Conservation (phyloP, 192 early-diverging fungal species). For the Coemansia sp. region DNA sequence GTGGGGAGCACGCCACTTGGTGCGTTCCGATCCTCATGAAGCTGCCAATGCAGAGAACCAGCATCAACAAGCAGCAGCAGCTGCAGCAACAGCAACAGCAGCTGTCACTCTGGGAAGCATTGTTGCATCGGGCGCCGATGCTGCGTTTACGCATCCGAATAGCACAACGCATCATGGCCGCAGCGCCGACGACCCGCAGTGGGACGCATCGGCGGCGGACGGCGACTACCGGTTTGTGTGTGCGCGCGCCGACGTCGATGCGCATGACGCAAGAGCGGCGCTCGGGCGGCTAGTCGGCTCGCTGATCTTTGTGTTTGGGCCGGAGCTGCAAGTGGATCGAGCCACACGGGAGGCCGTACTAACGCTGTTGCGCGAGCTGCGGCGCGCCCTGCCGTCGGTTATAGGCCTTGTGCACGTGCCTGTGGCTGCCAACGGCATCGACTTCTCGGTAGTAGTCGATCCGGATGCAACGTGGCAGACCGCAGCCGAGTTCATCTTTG, state of each 20-base stretch:
- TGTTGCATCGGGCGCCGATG: constrained; percentile 62
- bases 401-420: constrained; percentile 8
- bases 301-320: constrained; percentile 85
- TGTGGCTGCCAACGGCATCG: neutral
- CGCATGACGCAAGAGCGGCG: constrained; percentile 56
- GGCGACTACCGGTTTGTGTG: constrained; percentile 37
- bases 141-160: constrained; percentile 58
- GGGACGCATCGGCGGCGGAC: neutral
- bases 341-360: constrained; percentile 78
- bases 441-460: constrained; percentile 20
- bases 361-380: constrained; percentile 75
- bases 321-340: constrained; percentile 76
- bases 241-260: constrained; percentile 60
- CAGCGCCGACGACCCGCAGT: neutral
- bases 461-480: constrained; percentile 45
- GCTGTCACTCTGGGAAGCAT: constrained; percentile 55
- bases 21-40: neutral
- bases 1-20: neutral
- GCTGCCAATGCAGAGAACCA: neutral
- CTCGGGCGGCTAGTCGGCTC: constrained; percentile 89
- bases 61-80: neutral
- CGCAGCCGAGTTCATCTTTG: constrained; percentile 25
- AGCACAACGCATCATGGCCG: constrained; percentile 38
- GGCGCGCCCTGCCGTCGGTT: constrained; percentile 57
- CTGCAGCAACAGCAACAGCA: neutral